Conservation (phyloP, 2,329 filamentous ascomycete genomes). For the Diaporthe sp. region DNA sequence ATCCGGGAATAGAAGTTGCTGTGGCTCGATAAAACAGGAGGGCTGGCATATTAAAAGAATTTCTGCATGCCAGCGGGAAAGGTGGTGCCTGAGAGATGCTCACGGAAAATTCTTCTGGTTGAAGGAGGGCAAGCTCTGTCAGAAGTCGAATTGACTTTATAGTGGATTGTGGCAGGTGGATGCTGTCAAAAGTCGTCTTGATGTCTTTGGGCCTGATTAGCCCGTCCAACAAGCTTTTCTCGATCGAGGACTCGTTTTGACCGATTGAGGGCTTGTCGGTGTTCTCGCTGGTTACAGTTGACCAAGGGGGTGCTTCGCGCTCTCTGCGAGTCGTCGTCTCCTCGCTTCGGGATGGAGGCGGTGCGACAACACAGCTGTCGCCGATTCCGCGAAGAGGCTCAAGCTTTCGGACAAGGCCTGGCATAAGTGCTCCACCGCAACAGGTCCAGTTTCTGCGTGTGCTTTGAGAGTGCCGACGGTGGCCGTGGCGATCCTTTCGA, state of each 20-base stretch:
- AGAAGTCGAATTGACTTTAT: neutral
- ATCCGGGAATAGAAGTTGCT: too few species aligned
- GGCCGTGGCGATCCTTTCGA: neutral
- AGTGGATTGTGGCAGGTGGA: neutral
- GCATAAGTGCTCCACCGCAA: neutral
- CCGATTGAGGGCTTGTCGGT: too few species aligned
- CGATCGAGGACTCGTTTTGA: too few species aligned
- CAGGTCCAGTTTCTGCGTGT: neutral
- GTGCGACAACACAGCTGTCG: too few species aligned
- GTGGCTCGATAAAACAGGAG: too few species aligned
- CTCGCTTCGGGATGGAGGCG: too few species aligned
- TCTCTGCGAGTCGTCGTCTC: too few species aligned
- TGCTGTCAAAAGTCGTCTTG: neutral
- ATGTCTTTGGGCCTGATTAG: neutral
- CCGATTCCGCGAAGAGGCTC: neutral
- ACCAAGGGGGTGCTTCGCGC: too few species aligned
- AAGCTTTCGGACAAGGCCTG: neutral
- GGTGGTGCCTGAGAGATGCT: neutral
- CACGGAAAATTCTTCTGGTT: neutral
- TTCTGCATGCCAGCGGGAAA: neutral
- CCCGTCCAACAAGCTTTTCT: too few species aligned
- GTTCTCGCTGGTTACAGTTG: too few species aligned
- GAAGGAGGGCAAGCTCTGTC: neutral
- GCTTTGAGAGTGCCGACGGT: neutral
- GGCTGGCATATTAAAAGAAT: neutral